A percentile compares a stretch with the other conserved stretches of the same genome.
Evolutionary conservation across 1,284 basidiomycete species (phyloP).

Genomic region (Termitomyces sp.): DNA sequence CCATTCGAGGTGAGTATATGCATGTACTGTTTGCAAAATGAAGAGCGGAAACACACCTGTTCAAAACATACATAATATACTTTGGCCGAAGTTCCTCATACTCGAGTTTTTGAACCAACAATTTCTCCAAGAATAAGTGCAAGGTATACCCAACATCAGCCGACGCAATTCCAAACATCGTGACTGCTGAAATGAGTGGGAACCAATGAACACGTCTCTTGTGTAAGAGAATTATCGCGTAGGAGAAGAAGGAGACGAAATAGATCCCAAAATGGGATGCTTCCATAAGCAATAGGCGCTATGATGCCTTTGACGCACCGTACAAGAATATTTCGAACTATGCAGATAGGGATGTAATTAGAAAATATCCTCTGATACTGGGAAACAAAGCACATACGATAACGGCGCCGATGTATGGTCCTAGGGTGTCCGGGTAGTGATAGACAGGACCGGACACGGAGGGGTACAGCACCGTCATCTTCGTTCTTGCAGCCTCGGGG

Average conservation of each 20-base stretch:
- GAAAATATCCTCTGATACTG: neutral
- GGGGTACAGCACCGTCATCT: conserved; percentile 8
- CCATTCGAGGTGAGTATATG: neutral
- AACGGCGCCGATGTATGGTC: conserved; percentile 25
- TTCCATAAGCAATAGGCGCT: neutral
- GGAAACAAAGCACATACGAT: conserved; percentile 17
- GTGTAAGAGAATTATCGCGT: conserved; percentile 18
- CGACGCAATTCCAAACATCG: conserved; percentile 14
- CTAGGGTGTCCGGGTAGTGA: conserved; percentile 16
- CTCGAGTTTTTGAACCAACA: conserved; percentile 7
- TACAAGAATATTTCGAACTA: conserved; percentile 26
- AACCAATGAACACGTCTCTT: conserved; percentile 4
- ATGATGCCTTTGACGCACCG: conserved; percentile 12
- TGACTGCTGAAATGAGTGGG: neutral
- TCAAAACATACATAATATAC: conserved; percentile 15
- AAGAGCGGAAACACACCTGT: conserved; percentile 10
- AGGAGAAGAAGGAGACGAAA: conserved; percentile 21
- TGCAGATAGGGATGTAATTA: neutral
- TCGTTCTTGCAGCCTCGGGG: neutral
- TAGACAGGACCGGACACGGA: conserved; percentile 6
- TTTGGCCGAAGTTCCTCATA: conserved; percentile 15
- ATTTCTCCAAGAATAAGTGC: conserved; percentile 12
- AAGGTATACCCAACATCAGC: conserved; percentile 16
- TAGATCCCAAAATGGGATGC: conserved; percentile 20
- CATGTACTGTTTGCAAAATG: neutral